phyloP scores from a whole-genome alignment of 2,329 filamentous ascomycete genomes.

The Stachybotrys elegans region DNA sequence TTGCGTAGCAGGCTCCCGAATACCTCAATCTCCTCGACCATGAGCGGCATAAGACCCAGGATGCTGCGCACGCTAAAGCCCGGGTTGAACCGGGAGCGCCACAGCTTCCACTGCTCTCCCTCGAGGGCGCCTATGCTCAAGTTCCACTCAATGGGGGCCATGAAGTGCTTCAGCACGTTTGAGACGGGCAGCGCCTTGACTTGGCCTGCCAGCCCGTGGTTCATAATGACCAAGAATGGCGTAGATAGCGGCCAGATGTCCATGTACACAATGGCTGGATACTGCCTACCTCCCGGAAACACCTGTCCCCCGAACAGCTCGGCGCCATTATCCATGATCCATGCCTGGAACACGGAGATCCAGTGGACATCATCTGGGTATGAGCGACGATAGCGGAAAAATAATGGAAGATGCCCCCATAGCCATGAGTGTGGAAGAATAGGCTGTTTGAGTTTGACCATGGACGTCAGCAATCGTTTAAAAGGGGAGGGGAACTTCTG shows the following conservation, averaged over 20 bases:
- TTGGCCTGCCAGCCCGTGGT: background rate
- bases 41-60: background rate
- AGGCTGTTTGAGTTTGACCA: no score
- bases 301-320: no score
- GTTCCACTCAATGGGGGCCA: background rate
- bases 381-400: no score
- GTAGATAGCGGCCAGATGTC: background rate
- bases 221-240: background rate
- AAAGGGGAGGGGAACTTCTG: no score
- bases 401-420: no score
- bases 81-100: background rate
- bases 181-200: background rate
- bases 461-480: no score
- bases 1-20: no score
- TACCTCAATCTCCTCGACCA: background rate
- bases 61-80: background rate
- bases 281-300: no score
- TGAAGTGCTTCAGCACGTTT: background rate
- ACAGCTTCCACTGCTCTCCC: background rate
- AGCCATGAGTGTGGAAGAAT: no score
- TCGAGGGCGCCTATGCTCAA: background rate
- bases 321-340: no score
- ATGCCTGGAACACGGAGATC: no score
- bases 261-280: background rate
- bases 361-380: no score